A percentile compares a stretch with the other conserved stretches of the same genome.
Conservation (phyloP, 1,284 basidiomycete genomes). For the Hypsizygus ulmarius region DNA sequence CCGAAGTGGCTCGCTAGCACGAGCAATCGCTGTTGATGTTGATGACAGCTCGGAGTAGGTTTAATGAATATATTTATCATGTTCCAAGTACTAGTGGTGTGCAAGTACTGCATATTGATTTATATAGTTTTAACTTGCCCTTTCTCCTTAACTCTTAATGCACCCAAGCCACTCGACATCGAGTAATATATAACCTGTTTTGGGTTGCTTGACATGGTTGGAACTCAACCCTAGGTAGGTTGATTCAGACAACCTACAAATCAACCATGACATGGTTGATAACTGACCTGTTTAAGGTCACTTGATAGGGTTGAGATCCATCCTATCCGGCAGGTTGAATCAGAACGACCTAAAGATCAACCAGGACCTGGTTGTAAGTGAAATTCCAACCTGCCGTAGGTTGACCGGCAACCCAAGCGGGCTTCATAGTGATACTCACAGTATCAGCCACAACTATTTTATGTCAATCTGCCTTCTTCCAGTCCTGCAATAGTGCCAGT, state of each 20-base stretch:
- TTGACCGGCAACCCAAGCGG: conserved; percentile 3
- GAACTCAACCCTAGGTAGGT: neutral
- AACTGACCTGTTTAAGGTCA: too few species aligned
- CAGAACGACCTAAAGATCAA: conserved; percentile 1
- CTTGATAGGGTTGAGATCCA: neutral
- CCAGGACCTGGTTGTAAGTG: neutral
- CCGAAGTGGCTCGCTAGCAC: conserved; percentile 5
- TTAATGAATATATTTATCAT: neutral
- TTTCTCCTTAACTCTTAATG: neutral
- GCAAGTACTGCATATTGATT: neutral
- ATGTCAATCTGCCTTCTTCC: too few species aligned
- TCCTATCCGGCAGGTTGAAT: too few species aligned
- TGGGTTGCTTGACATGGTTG: neutral
- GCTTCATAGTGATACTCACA: conserved; percentile 1
- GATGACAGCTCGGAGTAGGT: neutral
- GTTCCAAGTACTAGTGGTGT: neutral
- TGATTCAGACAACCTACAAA: too few species aligned
- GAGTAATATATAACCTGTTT: neutral
- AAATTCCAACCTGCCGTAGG: conserved; percentile 1
- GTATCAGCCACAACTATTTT: too few species aligned
- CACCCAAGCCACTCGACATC: neutral
- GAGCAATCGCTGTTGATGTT: conserved; percentile 3
- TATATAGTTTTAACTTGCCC: too few species aligned
- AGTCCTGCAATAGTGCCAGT: too few species aligned
- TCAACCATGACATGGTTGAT: too few species aligned